Percentiles rank a stretch among this genome's conserved stretches.
phyloP scores from a whole-genome alignment of 2,329 filamentous ascomycete species.

The Leptographium procerum region DNA sequence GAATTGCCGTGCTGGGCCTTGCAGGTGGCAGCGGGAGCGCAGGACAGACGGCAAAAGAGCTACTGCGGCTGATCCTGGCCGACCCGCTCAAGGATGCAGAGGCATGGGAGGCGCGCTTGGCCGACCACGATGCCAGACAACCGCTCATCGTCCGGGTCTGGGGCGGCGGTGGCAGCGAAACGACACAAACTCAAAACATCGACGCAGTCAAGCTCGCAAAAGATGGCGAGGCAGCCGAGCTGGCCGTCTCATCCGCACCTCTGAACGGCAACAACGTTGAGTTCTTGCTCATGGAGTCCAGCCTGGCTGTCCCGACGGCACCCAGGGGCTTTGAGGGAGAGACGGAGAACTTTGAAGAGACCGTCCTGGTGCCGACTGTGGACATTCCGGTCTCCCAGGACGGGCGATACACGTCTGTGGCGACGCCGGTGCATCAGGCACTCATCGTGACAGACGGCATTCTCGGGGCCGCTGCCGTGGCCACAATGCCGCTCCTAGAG shows the following conservation, averaged over 20 bases:
- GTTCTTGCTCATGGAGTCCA: slow-evolving; percentile 41
- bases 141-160: slow-evolving; percentile 53
- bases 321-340: slow-evolving; percentile 25
- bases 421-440: slow-evolving; percentile 75
- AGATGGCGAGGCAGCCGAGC: slow-evolving; percentile 22
- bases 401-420: slow-evolving; percentile 53
- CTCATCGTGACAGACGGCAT: slow-evolving; percentile 66
- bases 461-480: slow-evolving; percentile 47
- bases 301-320: slow-evolving; percentile 32
- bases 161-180: slow-evolving; percentile 15
- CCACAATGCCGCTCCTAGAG: slow-evolving; percentile 29
- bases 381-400: slow-evolving; percentile 55
- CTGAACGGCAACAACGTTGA: slow-evolving; percentile 54
- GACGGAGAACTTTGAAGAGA: slow-evolving; percentile 42
- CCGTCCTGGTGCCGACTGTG: slow-evolving; percentile 64
- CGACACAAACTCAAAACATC: slow-evolving; percentile 25
- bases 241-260: slow-evolving; percentile 48
- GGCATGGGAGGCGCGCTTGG: slow-evolving; percentile 55
- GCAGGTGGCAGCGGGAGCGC: slow-evolving; percentile 25
- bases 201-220: slow-evolving; percentile 9
- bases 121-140: slow-evolving; percentile 34
- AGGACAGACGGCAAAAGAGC: slow-evolving; percentile 42
- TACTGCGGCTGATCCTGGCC: slow-evolving; percentile 59
- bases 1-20: slow-evolving; percentile 46
- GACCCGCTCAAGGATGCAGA: slow-evolving; percentile 55